These are phyloP conservation scores for Dryadomyces quercivorus DNA, from an alignment of 2,329 filamentous ascomycete species.

Conservation along the genomic window DNA sequence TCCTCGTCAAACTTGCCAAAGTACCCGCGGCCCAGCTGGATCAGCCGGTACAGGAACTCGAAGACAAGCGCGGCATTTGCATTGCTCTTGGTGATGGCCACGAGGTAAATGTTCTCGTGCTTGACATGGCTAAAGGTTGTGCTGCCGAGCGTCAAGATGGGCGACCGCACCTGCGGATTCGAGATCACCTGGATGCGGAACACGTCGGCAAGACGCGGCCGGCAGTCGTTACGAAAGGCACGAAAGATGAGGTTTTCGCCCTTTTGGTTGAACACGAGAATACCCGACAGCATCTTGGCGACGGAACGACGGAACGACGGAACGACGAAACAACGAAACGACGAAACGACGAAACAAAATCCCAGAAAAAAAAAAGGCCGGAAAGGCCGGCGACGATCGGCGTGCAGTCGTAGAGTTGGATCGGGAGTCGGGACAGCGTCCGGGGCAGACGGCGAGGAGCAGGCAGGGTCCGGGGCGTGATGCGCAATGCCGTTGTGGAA, in stretches of 20 bases:
- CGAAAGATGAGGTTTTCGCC: slow-evolving; percentile 99
- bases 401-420: no score
- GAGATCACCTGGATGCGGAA: slow-evolving; percentile 99
- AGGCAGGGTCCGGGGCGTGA: no score
- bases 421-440: no score
- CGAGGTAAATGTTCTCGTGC: slow-evolving; percentile 97
- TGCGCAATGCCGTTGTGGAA: no score
- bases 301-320: neutral
- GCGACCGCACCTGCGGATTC: slow-evolving; percentile 92
- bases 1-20: slow-evolving; percentile 99
- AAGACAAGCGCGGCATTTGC: slow-evolving; percentile 97
- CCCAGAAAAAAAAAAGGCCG: no score
- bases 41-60: slow-evolving; percentile 90
- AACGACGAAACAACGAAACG: neutral
- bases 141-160: slow-evolving; percentile 90
- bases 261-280: slow-evolving; percentile 98
- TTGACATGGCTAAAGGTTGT: slow-evolving; percentile 99
- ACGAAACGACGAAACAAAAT: neutral
- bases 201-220: slow-evolving; percentile 92
- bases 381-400: no score
- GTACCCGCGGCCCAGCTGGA: slow-evolving; percentile 83
- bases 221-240: slow-evolving; percentile 96
- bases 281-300: slow-evolving; percentile 78
- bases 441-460: no score
- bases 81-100: slow-evolving; percentile 97